Evolutionary conservation across 2,329 filamentous ascomycete species (phyloP).

Genomic region (Phyllosticta citribraziliensis): DNA sequence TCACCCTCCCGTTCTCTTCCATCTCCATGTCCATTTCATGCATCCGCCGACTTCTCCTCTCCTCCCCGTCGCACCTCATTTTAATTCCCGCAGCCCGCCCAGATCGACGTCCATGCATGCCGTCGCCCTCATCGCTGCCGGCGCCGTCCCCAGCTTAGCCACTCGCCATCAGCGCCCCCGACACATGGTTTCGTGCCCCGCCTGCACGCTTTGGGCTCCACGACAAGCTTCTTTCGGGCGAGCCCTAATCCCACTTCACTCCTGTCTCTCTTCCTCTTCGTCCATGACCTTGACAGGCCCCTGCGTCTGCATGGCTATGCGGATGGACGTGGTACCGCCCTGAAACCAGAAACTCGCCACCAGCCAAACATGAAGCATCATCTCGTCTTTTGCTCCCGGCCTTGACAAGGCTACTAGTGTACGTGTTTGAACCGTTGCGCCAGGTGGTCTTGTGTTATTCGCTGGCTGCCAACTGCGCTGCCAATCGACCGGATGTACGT

Average conservation of each 20-base stretch:
- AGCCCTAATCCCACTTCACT: not conserved
- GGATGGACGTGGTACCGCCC: not conserved
- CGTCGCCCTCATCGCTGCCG: not conserved
- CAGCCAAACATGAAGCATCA: not conserved
- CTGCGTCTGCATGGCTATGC: not conserved
- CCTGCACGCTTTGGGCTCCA: not conserved
- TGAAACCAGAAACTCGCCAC: not conserved
- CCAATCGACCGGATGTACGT: not conserved
- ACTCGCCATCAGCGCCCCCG: not conserved
- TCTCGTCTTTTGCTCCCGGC: not conserved
- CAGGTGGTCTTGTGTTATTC: not conserved
- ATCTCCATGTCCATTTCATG: not conserved
- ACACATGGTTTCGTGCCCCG: not conserved
- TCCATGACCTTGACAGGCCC: not conserved
- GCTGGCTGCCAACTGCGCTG: not conserved
- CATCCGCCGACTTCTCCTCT: not conserved
- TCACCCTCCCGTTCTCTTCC: not conserved
- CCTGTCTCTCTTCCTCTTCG: not conserved
- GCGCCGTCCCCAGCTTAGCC: not conserved
- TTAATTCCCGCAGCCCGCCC: not conserved
- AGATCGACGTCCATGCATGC: not conserved
- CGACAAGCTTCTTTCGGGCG: not conserved
- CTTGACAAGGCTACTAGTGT: not conserved
- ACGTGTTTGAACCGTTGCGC: not conserved
- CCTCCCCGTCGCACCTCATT: not conserved